Conservation (phyloP, 1,139 yeast species). For the Magnusiomyces tetraspermus region DNA sequence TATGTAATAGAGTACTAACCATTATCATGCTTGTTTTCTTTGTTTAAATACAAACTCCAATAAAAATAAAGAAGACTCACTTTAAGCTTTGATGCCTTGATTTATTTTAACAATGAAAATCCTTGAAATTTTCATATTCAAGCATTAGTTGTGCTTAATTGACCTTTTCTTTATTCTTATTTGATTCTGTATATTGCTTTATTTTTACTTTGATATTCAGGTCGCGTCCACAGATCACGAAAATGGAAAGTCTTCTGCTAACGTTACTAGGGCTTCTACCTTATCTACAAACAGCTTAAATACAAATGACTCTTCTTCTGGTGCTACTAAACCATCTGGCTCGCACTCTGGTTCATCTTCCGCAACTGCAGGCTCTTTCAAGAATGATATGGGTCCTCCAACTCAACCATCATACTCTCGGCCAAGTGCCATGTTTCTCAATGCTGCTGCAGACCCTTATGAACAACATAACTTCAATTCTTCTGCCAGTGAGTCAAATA, state of each 20-base stretch:
- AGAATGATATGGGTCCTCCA: too few relatives aligned
- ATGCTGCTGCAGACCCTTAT: conserved; percentile 7
- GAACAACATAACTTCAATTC: not conserved
- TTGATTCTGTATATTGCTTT: not conserved
- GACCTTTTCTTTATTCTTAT: not conserved
- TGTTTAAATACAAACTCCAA: too few relatives aligned
- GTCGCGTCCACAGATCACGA: not conserved
- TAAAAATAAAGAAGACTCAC: too few relatives aligned
- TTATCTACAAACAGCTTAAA: not conserved
- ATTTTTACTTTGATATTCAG: not conserved
- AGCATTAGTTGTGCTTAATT: too few relatives aligned
- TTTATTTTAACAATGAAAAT: too few relatives aligned
- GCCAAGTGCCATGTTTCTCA: conserved; percentile 11
- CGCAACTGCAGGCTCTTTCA: too few relatives aligned
- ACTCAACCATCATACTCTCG: not conserved
- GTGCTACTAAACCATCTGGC: too few relatives aligned
- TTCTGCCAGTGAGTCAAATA: conserved; percentile 1
- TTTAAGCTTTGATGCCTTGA: too few relatives aligned
- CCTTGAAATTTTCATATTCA: too few relatives aligned
- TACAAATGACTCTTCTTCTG: too few relatives aligned
- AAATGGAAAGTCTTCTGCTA: not conserved
- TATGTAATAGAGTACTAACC: not conserved
- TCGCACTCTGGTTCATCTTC: too few relatives aligned
- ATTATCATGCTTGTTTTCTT: conserved; percentile 9
- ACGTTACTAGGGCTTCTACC: not conserved